phyloP scores from a whole-genome alignment of 768 basidiomycete species.

The Gymnopilus junonius region DNA sequence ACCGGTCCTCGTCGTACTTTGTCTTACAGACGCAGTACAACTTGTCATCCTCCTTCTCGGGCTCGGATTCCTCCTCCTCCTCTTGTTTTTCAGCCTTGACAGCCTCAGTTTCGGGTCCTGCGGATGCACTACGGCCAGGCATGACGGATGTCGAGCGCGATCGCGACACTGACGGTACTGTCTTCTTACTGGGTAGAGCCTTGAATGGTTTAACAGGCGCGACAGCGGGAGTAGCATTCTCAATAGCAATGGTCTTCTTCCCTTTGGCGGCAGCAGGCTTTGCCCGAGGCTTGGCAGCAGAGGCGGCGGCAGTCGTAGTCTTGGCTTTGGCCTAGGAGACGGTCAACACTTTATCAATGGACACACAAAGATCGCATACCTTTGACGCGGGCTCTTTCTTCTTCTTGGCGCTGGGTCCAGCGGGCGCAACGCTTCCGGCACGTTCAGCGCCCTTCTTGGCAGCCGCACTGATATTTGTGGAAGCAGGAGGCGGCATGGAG shows the following conservation, averaged over 20 bases:
- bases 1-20: constrained; percentile 81
- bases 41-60: constrained; percentile 62
- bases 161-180: constrained; percentile 41
- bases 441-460: constrained; percentile 26
- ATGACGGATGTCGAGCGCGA: constrained; percentile 77
- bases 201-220: constrained; percentile 13
- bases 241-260: constrained; percentile 28
- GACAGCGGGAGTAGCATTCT: constrained; percentile 21
- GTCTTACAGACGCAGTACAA: constrained; percentile 91
- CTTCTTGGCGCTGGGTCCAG: constrained; percentile 34
- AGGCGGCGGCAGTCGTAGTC: constrained; percentile 19
- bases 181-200: constrained; percentile 37
- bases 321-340: constrained; percentile 20
- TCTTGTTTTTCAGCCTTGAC: constrained; percentile 43
- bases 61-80: constrained; percentile 51
- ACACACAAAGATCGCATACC: constrained; percentile 29
- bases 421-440: constrained; percentile 20
- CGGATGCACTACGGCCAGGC: constrained; percentile 45
- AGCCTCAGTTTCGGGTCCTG: constrained; percentile 38
- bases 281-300: constrained; percentile 15
- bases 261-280: constrained; percentile 14
- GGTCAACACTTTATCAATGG: neutral
- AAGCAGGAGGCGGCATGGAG: constrained; percentile 63
- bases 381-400: constrained; percentile 46
- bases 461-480: constrained; percentile 17